Base-by-base conservation (phyloP, 768 basidiomycete genomes). In the Cystobasidium onofrii region DNA sequence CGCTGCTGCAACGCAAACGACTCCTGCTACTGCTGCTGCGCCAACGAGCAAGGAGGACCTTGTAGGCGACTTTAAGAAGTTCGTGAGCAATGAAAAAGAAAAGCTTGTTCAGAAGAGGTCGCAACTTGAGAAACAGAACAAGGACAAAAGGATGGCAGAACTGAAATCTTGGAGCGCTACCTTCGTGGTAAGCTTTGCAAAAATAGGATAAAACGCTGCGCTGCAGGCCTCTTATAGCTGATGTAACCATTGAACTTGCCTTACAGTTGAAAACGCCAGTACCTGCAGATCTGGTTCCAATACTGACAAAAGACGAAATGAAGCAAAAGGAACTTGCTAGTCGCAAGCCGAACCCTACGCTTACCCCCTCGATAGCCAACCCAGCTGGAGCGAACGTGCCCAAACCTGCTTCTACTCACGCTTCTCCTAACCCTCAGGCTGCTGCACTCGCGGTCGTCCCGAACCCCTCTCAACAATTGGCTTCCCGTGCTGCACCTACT, bases 141-240 rank as follows among this genome's bases (percentile, higher is more conserved):
- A 94, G 87, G 92, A 98, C 81, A 91, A 90, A 80, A 88, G 90
- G 75, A 87, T 96, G 84, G 90, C 92, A 12, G 95, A 98, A 52
- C 84, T 98, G 43, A 86, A 93, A 80, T 90, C 90, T 82, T 99
- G 97, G 82, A 92, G 91, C 76, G 86, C 90, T 81, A 89, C 82
- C 77, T 99, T 99, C 88, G 95, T 96, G 87, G 94, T 93, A 57
- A 57, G 85, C 65, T 15, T 77, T 23, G 64, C 13, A 6, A 27
- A 23, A 29, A 25, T 41, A 17, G 31, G 41, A 43, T 18, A 18
- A 18, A 43, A 43, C 18, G 7, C 9, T 43, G 12, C 62, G 20
- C 62, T 43, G 9, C 36, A 9, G 10, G 12, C 23, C 31, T 41
- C 23, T 20, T 17, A 36, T 76, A 94, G 91, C 86, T n/a, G n/a